Evolutionary conservation across 2,329 filamentous ascomycete genomes (phyloP), one percentile per base, ranked within the genome.

Genomic region (Aspergillaceae sp.): DNA sequence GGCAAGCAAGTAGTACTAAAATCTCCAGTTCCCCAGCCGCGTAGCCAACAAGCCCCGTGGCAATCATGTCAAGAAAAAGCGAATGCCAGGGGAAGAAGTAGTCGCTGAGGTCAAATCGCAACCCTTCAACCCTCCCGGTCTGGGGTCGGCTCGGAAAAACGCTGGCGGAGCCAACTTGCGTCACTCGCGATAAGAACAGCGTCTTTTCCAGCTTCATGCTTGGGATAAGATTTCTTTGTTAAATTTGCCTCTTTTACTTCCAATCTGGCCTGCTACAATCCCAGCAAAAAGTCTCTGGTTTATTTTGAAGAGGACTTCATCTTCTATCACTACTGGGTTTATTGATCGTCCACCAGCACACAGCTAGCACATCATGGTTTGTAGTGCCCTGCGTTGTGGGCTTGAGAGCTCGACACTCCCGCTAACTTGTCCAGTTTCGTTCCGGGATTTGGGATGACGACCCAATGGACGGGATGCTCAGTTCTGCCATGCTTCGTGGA

Each of bases 391-490:
- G 19, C 19, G 19, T 19, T 19, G 19, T 19, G 5, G 34, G 8
- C n/a, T 11, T 36, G 34, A 36, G 34, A 38, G 19, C 36, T 38
- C 36, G 9, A 38, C 6, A 26, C 19, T 38, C n/a, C 32, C 9
- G 35, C 53, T 59, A 41, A 61, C 47, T 45, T 37, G 48, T 43
- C 19, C 45, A 73, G 69, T 73, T 68, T 64, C 64, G 71, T 53
- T 58, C 67, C 49, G 67, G 66, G 48, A 78, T 71, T 62, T 77
- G 74, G 67, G 69, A 75, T 47, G 73, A 78, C 56, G 77, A 73
- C 51, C 65, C 68, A 40, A 72, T 74, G 69, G 68, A 71, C 5
- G 69, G 73, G 48, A 74, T 79, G 60, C 74, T 79, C 50, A 73
- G 76, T 50, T 66, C 71, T 9, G 71, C 73, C 48, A 75, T 79